Base-by-base conservation (phyloP, 768 basidiomycete species). In the Auricularia auricula-judae region DNA sequence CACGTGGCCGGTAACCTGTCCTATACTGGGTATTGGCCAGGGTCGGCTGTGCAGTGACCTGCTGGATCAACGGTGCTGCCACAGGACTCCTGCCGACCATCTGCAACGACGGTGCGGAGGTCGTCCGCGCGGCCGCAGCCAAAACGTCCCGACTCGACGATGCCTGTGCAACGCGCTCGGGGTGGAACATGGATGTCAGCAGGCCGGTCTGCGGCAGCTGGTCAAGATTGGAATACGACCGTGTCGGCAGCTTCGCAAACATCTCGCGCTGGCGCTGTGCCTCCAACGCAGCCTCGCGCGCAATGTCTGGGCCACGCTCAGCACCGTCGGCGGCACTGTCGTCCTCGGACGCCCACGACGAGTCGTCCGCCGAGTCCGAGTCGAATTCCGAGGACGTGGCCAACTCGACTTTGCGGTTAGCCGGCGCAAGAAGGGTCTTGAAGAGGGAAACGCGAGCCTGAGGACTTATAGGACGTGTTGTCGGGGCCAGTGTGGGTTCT, bases 101-200 rank as follows among this genome's bases (percentile, higher is more conserved):
- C 54, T 75, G 74, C 62, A 86, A 71, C n/a, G 73, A 71, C 11
- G 23, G 12, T 65, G 67, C n/a, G 71, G 73, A 58, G 21, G 47
- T 51, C n/a, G 29, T 59, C 23, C 56, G 56, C 68, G 62, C 64
- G 71, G 54, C 66, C 62, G 23, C 63, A 67, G 63, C 65, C 65
- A 70, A 65, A 54, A 59, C 11, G 23, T 59, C 56, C 56, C 33
- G 56, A 29, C 23, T 8, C 56, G 23, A 10, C 56, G 56, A 59
- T 5, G 14, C 5, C 11, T 34, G 56, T 35, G 56, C 29, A 10
- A 59, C 16, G 8, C 56, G 16, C 56, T 87, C 82, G 0, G 89
- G 90, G 67, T 91, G 86, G 79, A 92, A 79, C 53, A 92, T 74
- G 72, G 84, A 84, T 34, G 83, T 83, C 63, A 91, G 75, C 53